Evolutionary conservation across 352 stramenopile species (phyloP).

Genomic region (Globisporangium echinulatum): DNA sequence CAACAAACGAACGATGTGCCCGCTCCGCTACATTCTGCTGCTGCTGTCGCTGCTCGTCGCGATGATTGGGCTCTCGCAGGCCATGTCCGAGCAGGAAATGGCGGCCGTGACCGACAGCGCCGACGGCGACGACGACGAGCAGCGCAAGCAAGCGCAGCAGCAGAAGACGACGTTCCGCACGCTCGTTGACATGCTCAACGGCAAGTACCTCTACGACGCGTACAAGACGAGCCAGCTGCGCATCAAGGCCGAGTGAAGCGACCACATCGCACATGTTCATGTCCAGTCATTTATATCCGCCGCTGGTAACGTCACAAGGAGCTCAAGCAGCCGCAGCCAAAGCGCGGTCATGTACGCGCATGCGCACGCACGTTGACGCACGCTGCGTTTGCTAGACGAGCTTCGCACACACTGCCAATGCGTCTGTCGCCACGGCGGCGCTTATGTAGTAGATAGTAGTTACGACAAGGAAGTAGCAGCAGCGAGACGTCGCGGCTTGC

Average conservation of each 20-base stretch:
- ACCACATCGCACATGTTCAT: too few species aligned
- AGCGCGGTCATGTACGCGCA: too few species aligned
- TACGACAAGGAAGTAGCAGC: too few species aligned
- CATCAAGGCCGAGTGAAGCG: slow-evolving; percentile 45
- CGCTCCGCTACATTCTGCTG: slow-evolving; percentile 82
- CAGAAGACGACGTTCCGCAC: slow-evolving; percentile 59
- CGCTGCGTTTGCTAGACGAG: too few species aligned
- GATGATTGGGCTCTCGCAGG: slow-evolving; percentile 78
- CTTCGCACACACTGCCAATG: too few species aligned
- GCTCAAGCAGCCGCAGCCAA: too few species aligned
- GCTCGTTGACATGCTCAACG: slow-evolving; percentile 84
- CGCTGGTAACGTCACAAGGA: too few species aligned
- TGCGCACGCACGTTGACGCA: too few species aligned
- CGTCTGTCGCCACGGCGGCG: too few species aligned
- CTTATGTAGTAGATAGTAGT: too few species aligned
- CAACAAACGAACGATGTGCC: slow-evolving; percentile 43
- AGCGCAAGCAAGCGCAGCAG: slow-evolving; percentile 30
- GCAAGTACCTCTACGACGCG: slow-evolving; percentile 83
- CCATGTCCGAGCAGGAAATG: slow-evolving; percentile 66
- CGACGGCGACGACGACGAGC: slow-evolving; percentile 52
- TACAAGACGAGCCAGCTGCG: slow-evolving; percentile 56
- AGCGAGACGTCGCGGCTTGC: too few species aligned
- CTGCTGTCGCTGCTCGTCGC: slow-evolving; percentile 78
- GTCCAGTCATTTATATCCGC: slow-evolving; percentile 8
- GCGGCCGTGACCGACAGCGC: slow-evolving; percentile 44